These are phyloP conservation scores for Ophiocordyceps australis DNA, from an alignment of 2,329 filamentous ascomycete species.

Conservation along the genomic window DNA sequence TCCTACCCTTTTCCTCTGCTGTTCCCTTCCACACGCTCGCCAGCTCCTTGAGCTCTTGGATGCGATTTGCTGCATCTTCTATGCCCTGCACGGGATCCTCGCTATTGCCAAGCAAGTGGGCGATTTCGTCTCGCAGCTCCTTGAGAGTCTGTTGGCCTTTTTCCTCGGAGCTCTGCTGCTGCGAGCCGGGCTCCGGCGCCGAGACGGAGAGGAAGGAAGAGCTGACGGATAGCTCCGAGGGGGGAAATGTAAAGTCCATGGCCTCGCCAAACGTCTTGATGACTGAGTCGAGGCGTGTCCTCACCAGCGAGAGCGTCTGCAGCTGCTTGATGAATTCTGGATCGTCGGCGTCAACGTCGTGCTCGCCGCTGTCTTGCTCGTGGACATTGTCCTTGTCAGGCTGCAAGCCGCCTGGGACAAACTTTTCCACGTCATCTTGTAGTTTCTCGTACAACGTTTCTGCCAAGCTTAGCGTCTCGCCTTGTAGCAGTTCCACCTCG, in stretches of 20 bases:
- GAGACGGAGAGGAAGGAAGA: slow-evolving; percentile 85
- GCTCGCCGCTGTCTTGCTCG: slow-evolving; percentile 1
- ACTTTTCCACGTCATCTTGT: slow-evolving; percentile 52
- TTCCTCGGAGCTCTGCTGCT: slow-evolving; percentile 56
- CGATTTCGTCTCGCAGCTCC: slow-evolving; percentile 53
- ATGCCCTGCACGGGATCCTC: slow-evolving; percentile 47
- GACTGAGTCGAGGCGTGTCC: slow-evolving; percentile 69
- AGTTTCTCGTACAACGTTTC: slow-evolving; percentile 61
- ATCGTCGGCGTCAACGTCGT: slow-evolving; percentile 17
- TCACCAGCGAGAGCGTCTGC: slow-evolving; percentile 66
- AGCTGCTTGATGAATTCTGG: slow-evolving; percentile 60
- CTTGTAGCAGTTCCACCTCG: slow-evolving; percentile 83
- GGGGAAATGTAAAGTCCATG: slow-evolving; percentile 87
- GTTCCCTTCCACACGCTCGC: slow-evolving; percentile 87
- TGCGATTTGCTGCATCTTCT: slow-evolving; percentile 52
- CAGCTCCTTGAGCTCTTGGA: slow-evolving; percentile 62
- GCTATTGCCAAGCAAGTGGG: slow-evolving; percentile 38
- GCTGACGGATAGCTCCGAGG: slow-evolving; percentile 66
- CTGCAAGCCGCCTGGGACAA: slow-evolving; percentile 38
- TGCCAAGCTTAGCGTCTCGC: slow-evolving; percentile 64
- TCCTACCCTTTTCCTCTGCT: slow-evolving; percentile 74
- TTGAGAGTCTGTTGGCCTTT: slow-evolving; percentile 71
- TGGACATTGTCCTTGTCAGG: slow-evolving; percentile 8
- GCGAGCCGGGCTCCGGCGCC: slow-evolving; percentile 52
- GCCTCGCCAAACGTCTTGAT: slow-evolving; percentile 87